A percentile compares a stretch with the other conserved stretches of the same genome.
phyloP scores from a whole-genome alignment of 78 protist species.

The Dictyostelium citrinum region DNA sequence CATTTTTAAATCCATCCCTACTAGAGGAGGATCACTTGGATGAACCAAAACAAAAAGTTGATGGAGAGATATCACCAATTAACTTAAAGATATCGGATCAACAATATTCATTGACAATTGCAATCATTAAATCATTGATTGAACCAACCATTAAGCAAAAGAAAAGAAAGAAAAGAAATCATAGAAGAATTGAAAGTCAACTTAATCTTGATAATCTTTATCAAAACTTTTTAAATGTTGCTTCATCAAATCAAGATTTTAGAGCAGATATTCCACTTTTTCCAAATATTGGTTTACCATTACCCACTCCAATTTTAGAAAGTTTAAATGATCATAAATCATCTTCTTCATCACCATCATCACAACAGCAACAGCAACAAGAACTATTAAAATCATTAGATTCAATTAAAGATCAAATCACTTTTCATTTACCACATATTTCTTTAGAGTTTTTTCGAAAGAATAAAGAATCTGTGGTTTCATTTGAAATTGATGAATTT shows the following conservation, averaged over 20 bases:
- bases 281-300: neutral
- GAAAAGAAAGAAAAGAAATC: slow-evolving; percentile 57
- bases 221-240: slow-evolving; percentile 10
- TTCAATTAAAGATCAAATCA: slow-evolving; percentile 28
- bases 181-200: slow-evolving; percentile 5
- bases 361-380: neutral
- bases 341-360: neutral
- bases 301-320: neutral
- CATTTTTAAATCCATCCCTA: neutral
- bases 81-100: slow-evolving; percentile 35
- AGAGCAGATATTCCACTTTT: too few relatives aligned
- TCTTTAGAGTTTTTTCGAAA: slow-evolving; percentile 52
- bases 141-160: slow-evolving; percentile 54
- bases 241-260: neutral
- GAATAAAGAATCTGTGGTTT: slow-evolving; percentile 65
- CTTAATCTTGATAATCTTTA: slow-evolving; percentile 3
- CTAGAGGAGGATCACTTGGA: neutral
- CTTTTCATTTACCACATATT: slow-evolving; percentile 56
- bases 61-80: slow-evolving; percentile 54
- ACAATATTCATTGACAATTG: slow-evolving; percentile 39
- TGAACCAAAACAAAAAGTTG: slow-evolving; percentile 59
- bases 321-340: neutral
- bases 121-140: slow-evolving; percentile 53
- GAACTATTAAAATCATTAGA: neutral
- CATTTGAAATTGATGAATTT: slow-evolving; percentile 38